phyloP scores from a whole-genome alignment of 805 yeast species.

The Saturnispora zaruensis region DNA sequence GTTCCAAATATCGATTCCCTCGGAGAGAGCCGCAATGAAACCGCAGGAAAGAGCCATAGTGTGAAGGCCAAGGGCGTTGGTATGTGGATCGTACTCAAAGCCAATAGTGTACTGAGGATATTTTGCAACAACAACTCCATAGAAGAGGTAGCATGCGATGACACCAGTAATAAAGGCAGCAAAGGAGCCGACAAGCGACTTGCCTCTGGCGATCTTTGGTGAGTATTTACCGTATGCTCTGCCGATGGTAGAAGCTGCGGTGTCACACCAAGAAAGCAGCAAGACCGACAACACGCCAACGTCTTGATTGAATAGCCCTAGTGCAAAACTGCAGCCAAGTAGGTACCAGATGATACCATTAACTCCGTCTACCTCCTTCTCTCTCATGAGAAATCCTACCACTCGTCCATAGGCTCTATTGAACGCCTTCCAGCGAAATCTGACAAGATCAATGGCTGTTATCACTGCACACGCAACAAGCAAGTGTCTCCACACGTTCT shows the following conservation, averaged over 20 bases:
- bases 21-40: conserved; percentile 75
- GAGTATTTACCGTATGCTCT: conserved; percentile 78
- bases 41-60: conserved; percentile 59
- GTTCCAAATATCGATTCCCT: conserved; percentile 66
- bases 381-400: conserved; percentile 80
- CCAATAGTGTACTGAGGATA: conserved; percentile 42
- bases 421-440: conserved; percentile 54
- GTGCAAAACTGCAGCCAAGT: conserved; percentile 67
- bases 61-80: conserved; percentile 48
- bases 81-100: conserved; percentile 56
- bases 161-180: conserved; percentile 80
- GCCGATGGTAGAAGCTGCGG: conserved; percentile 93
- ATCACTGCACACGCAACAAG: conserved; percentile 46
- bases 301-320: conserved; percentile 68
- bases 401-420: conserved; percentile 57
- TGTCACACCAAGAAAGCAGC: conserved; percentile 91
- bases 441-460: conserved; percentile 53
- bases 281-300: conserved; percentile 67
- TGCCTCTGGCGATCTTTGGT: conserved; percentile 63
- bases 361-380: conserved; percentile 57
- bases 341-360: conserved; percentile 90
- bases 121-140: conserved; percentile 63
- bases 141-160: conserved; percentile 53
- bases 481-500: conserved; percentile 53
- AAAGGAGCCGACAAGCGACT: conserved; percentile 81